Base-by-base conservation (phyloP, 352 stramenopile genomes). In the Phytophthora quininea region DNA sequence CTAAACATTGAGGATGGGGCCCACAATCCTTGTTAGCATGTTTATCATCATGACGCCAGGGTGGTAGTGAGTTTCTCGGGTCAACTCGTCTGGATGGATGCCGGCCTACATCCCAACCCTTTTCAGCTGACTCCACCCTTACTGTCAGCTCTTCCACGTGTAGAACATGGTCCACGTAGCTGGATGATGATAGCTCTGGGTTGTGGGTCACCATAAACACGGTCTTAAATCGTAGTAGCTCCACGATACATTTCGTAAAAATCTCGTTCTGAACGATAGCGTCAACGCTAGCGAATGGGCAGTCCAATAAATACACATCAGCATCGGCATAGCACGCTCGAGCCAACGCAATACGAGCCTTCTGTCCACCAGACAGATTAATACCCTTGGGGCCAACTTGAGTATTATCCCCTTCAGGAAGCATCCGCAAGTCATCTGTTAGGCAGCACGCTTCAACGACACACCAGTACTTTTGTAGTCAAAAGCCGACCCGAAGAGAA, bases 401-500 rank as follows among this genome's bases (percentile, higher is more conserved):
- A 30, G 81, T 90, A 24, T 54, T 53, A 42, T 90, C 81, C 27
- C 93, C 92, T 27, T 88, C 71, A 9, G 79, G 79, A 30, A 93
- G 42, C 38, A 69, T 61, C 35, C 58, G 64, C 40, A 84, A 59
- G 46, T 84, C 76, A 54, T 82, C 71, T 3, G 79, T 68, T 30
- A 84, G 55, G 56, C 76, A 84, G 29, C 84, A 93, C 0, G 82
- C 84, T 27, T 82, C 80, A 3, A 95, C 50, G 49, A 93, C 83
- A 24, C 67, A 86, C 72, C 74, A 79, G 72, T 95, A 93, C 35
- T 77, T 77, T 69, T 71, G 32, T 68, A 70, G 58, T 96, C 75
- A 49, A 89, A 95, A 6, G 69, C 58, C 27, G 82, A 82, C 4
- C 96, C 95, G 77, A 99, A 99, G 5, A 99, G 68, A 61, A 99